These are phyloP conservation scores for Iris pallida DNA, from an alignment of 116 monocot species.

Conservation along the genomic window DNA sequence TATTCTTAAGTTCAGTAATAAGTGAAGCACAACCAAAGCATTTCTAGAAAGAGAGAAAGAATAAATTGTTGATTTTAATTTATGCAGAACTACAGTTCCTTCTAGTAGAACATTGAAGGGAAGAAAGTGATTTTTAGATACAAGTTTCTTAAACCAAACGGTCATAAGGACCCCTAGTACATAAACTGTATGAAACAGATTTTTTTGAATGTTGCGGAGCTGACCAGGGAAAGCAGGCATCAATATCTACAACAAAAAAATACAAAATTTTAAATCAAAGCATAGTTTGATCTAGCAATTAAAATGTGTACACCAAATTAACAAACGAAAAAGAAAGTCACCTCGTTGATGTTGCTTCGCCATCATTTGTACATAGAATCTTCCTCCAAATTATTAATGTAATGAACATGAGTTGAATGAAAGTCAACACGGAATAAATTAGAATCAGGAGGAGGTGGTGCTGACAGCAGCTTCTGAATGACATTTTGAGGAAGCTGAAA, in stretches of 20 bases:
- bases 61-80: too few species aligned
- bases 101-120: too few species aligned
- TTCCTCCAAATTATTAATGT: slow-evolving; percentile 88
- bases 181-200: slow-evolving; percentile 90
- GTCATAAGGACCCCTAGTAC: too few species aligned
- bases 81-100: too few species aligned
- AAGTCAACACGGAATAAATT: slow-evolving; percentile 83
- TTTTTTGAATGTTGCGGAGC: slow-evolving; percentile 91
- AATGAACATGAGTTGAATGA: slow-evolving; percentile 76
- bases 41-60: too few species aligned
- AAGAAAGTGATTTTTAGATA: too few species aligned
- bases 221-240: slow-evolving; percentile 98
- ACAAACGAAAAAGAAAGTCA: slow-evolving; percentile 19
- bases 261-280: background rate
- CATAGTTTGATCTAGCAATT: background rate
- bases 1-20: too few species aligned
- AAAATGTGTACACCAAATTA: background rate
- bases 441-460: slow-evolving; percentile 57
- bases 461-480: slow-evolving; percentile 68
- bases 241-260: slow-evolving; percentile 54
- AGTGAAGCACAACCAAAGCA: too few species aligned
- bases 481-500: slow-evolving; percentile 76
- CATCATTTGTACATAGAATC: slow-evolving; percentile 85
- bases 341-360: slow-evolving; percentile 94
- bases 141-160: too few species aligned